phyloP scores from a whole-genome alignment of 306 rosid species.

The Lupinus albus region DNA sequence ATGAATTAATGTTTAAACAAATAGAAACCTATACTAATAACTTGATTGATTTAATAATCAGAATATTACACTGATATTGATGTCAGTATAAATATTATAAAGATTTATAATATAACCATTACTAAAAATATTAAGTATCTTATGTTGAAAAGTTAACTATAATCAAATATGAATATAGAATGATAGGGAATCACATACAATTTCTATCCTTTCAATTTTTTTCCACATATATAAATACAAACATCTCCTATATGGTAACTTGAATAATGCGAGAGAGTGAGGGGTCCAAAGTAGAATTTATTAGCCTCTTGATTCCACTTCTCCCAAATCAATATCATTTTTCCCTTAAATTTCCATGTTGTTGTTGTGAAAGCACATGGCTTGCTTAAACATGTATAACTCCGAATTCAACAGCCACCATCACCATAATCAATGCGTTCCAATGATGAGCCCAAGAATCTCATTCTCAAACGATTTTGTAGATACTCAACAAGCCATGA shows the following conservation, averaged over 20 bases:
- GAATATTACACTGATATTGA: too few species aligned
- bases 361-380: constrained; percentile 64
- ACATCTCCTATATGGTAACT: constrained; percentile 17
- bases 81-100: too few species aligned
- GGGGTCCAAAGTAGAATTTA: constrained; percentile 43
- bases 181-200: too few species aligned
- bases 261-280: constrained; percentile 24
- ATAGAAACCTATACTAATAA: too few species aligned
- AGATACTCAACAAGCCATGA: constrained; percentile 59
- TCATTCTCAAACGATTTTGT: constrained; percentile 89
- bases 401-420: constrained; percentile 56
- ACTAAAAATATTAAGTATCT: too few species aligned
- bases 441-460: constrained; percentile 84
- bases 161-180: too few species aligned
- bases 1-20: too few species aligned
- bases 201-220: too few species aligned
- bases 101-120: too few species aligned
- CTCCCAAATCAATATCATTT: not conserved
- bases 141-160: too few species aligned
- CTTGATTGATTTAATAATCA: too few species aligned
- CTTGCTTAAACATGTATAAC: constrained; percentile 86
- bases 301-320: constrained; percentile 33
- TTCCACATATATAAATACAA: constrained; percentile 59
- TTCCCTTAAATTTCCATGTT: constrained; percentile 30
- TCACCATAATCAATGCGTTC: constrained; percentile 27